A percentile compares a stretch with the other conserved stretches of the same genome.
Conservation (phyloP, 305 asterid genomes). For the Fraxinus baroniana region DNA sequence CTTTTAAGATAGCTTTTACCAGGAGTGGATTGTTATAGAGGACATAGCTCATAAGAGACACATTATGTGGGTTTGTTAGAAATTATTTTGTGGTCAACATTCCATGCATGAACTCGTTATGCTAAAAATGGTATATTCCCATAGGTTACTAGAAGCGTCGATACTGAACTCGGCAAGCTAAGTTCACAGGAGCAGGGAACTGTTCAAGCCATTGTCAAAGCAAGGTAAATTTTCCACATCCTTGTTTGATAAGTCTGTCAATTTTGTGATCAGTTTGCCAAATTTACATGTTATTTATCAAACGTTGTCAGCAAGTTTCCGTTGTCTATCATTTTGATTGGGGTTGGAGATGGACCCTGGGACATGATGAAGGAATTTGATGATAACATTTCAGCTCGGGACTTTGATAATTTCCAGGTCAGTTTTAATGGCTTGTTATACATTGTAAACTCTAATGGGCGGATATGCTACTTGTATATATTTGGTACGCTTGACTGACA, state of each 20-base stretch:
- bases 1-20: neutral
- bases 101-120: neutral
- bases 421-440: conserved; percentile 12
- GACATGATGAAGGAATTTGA: conserved; percentile 97
- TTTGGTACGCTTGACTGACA: neutral
- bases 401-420: conserved; percentile 96
- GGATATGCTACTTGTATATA: neutral
- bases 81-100: neutral
- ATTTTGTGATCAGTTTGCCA: neutral
- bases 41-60: neutral
- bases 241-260: conserved; percentile 1
- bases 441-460: conserved; percentile 8
- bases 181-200: conserved; percentile 70
- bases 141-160: conserved; percentile 65
- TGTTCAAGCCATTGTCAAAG: conserved; percentile 61
- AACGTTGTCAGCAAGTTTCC: conserved; percentile 67
- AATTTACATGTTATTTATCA: neutral
- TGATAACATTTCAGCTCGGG: conserved; percentile 91
- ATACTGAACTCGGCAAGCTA: conserved; percentile 46
- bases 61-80: neutral
- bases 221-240: conserved; percentile 37
- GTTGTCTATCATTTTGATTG: conserved; percentile 84
- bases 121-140: conserved; percentile 8
- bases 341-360: conserved; percentile 99
- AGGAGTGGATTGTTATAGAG: neutral